Conservation (phyloP, 768 basidiomycete species). For the Lactarius quietus region DNA sequence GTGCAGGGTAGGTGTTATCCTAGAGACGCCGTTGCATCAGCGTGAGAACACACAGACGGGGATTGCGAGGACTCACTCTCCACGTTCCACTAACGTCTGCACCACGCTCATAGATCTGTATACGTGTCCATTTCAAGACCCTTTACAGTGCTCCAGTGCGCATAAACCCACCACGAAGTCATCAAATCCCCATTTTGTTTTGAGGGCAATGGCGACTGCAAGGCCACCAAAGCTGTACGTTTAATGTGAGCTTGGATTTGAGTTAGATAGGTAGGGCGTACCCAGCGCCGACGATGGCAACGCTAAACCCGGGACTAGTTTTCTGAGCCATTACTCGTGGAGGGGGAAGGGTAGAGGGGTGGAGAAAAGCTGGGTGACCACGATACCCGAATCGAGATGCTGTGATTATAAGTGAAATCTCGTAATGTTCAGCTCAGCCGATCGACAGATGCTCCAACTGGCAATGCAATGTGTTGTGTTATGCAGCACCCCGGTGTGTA, state of each 20-base stretch:
- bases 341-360: background rate
- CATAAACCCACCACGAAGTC: conserved; percentile 31
- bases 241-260: background rate
- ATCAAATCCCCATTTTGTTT: conserved; percentile 31
- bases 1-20: conserved; percentile 29
- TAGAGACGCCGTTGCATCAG: background rate
- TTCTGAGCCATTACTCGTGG: background rate
- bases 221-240: conserved; percentile 31
- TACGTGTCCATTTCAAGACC: background rate
- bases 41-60: background rate
- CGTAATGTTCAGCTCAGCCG: no score
- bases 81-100: conserved; percentile 31
- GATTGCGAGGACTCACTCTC: conserved; percentile 22
- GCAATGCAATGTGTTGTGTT: no score
- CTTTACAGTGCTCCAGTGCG: background rate
- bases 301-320: background rate
- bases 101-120: conserved; percentile 35
- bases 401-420: no score
- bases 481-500: no score
- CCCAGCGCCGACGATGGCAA: conserved; percentile 30
- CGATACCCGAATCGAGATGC: no score
- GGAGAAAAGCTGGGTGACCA: no score
- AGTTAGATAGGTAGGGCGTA: background rate
- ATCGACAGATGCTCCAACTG: no score
- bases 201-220: conserved; percentile 31